Evolutionary conservation across 139 green algal genomes (phyloP).

Genomic region (Volvox reticuliferus): DNA sequence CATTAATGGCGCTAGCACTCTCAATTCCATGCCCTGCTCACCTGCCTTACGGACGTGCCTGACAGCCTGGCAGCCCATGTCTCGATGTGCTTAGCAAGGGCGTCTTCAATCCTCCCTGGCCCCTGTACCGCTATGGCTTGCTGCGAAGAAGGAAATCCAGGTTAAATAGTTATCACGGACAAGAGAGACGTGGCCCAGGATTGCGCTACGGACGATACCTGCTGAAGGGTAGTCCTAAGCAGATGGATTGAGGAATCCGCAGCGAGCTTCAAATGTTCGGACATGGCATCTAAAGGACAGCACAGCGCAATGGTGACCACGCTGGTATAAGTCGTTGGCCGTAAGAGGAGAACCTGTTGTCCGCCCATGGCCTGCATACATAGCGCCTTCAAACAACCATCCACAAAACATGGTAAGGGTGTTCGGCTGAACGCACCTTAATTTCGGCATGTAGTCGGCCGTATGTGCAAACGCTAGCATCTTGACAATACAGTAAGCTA

Average conservation of each 20-base stretch:
- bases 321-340: neutral
- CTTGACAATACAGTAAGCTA: neutral
- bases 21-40: neutral
- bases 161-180: neutral
- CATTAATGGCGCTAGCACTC: no score
- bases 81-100: neutral
- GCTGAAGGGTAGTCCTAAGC: neutral
- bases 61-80: neutral
- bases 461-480: neutral
- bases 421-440: neutral
- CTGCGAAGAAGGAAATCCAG: neutral
- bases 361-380: neutral
- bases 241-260: neutral
- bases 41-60: neutral
- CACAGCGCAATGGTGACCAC: conserved; percentile 6
- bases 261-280: neutral
- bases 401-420: no score
- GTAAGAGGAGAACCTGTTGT: neutral
- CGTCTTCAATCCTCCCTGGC: neutral
- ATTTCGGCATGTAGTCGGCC: neutral
- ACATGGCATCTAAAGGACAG: neutral
- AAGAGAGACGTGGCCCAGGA: no score
- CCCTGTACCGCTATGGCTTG: neutral
- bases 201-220: neutral
- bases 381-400: no score